Evolutionary conservation across 2,329 filamentous ascomycete species (phyloP).

Genomic region (Xylariales sp.): DNA sequence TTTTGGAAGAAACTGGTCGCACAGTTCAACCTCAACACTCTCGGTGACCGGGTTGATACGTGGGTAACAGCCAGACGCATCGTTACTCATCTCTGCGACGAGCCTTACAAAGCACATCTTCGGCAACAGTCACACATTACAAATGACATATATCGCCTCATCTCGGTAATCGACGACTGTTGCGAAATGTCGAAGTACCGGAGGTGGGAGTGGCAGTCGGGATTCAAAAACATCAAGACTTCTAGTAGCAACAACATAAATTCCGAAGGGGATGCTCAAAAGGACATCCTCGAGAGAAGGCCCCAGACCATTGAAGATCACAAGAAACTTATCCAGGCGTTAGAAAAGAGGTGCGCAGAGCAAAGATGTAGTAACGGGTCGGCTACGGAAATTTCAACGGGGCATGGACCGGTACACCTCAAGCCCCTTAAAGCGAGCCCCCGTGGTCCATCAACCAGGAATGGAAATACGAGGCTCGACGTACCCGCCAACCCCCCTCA

Average conservation of each 20-base stretch:
- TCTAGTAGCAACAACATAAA: background rate
- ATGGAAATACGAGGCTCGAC: background rate
- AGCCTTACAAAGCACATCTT: conserved; percentile 9
- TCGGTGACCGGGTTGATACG: background rate
- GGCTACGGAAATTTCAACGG: background rate
- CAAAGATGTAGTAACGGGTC: background rate
- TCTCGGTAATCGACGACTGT: conserved; percentile 14
- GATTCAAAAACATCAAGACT: background rate
- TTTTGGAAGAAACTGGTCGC: conserved; percentile 13
- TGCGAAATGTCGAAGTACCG: conserved; percentile 13
- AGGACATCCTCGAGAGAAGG: conserved; percentile 2
- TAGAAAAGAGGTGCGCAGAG: background rate
- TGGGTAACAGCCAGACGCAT: conserved; percentile 15
- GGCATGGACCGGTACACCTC: background rate
- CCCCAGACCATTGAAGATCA: conserved; percentile 15
- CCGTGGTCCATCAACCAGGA: background rate
- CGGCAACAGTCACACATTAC: background rate
- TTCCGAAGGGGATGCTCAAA: background rate
- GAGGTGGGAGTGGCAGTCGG: background rate
- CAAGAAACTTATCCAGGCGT: background rate
- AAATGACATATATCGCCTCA: background rate
- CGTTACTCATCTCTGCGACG: conserved; percentile 16
- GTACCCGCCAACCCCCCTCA: background rate
- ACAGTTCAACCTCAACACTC: conserved; percentile 9
- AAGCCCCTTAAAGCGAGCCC: background rate